phyloP scores from a whole-genome alignment of 2,329 filamentous ascomycete genomes.

The Ceratocystis cacaofunesta region DNA sequence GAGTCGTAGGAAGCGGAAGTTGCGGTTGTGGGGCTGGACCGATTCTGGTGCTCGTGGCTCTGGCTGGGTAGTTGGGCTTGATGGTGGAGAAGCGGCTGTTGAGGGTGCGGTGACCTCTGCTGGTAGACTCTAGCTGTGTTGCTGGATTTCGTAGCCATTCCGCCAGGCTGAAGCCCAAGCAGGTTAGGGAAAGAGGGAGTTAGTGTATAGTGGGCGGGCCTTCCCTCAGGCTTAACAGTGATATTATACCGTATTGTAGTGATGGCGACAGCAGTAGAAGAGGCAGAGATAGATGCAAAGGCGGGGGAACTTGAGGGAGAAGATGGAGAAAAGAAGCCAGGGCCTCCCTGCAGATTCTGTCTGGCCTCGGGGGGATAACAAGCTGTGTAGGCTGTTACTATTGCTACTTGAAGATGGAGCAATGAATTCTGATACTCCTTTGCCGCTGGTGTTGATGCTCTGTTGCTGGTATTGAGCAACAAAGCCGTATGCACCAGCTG shows the following conservation, averaged over 20 bases:
- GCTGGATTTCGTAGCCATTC: constrained; percentile 24
- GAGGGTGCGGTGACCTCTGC: neutral
- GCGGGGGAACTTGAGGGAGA: constrained; percentile 1
- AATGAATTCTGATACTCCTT: neutral
- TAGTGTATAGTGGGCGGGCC: constrained; percentile 5
- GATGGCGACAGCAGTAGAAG: neutral
- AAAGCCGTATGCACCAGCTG: neutral
- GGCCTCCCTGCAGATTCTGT: constrained; percentile 2
- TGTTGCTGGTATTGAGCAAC: neutral
- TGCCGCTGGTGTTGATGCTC: neutral
- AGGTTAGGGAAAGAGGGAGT: constrained; percentile 31
- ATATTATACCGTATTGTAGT: neutral
- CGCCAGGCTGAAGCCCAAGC: constrained; percentile 46
- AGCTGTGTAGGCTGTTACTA: neutral
- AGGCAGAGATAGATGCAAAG: neutral
- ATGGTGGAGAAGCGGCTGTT: neutral
- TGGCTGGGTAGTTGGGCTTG: neutral
- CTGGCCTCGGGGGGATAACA: neutral
- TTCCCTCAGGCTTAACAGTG: constrained; percentile 1
- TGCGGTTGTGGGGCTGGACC: constrained; percentile 43
- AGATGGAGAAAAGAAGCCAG: constrained; percentile 4
- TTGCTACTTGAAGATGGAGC: neutral
- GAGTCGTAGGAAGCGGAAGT: constrained; percentile 45
- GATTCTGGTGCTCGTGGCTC: constrained; percentile 20
- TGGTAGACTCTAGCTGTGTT: constrained; percentile 11